Base-by-base conservation (phyloP, 2,329 filamentous ascomycete species). In the Trichoderma harzianum region DNA sequence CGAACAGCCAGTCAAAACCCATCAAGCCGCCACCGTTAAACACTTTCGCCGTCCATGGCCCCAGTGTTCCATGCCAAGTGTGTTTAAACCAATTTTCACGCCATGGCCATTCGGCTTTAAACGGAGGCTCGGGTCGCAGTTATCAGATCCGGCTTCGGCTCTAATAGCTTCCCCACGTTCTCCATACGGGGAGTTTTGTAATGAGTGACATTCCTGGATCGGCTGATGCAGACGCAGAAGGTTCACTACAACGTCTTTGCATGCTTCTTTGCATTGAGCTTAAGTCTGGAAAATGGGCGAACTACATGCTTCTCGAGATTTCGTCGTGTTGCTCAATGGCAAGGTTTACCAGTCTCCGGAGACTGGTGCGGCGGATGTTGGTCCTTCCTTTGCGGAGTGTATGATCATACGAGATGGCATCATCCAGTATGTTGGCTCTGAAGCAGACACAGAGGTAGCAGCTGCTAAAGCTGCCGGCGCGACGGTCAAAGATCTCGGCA, bases 331-430 rank as follows among this genome's bases (percentile, higher is more conserved):
- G n/a, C 14, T 76, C 26, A 75, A 77, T 18, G 76, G 74, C 21
- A 73, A 70, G 36, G 71, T 77, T 11, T 77, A 75, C 62, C 74
- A 73, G 34, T 73, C 74, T 5, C 58, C 72, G 5, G 8, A 64
- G 5, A 61, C 67, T 26, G 26, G 57, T 7, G n/a, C 63, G 2
- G 47, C 53, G 6, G 34, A 65, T 12, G 68, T 5, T 8, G 26
- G 57, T 3, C 71, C 74, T 11, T 62, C 16, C 47, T 74, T 76
- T 68, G 71, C 75, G 18, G 68, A 74, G 53, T 73, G 78, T 73
- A 78, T 83, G 76, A 76, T 82, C 51, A 75, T 83, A 39, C 74
- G 77, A 68, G 76, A 80, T 68, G 81, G 80, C 21, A 65, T 78
- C 51, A 80, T 83, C 67, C 74, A 77, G 14, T 77, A 80, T 32